phyloP scores from a whole-genome alignment of 2,329 filamentous ascomycete genomes.

The Stagonosporopsis rhizophila region DNA sequence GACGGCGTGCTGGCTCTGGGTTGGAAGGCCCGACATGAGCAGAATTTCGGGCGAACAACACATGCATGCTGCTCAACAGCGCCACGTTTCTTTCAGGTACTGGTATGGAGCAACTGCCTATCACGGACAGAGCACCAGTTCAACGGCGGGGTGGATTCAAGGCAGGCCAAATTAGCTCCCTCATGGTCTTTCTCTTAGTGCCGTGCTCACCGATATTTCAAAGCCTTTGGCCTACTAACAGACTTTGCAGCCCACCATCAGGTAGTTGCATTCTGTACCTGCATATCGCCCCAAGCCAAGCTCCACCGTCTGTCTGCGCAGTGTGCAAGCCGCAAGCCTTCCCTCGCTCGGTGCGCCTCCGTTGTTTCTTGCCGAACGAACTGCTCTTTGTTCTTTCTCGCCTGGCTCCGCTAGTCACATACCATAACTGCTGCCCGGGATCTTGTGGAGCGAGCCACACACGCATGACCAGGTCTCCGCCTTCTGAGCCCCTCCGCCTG shows the following conservation, averaged over 20 bases:
- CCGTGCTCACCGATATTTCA: conserved; percentile 23
- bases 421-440: conserved; percentile 35
- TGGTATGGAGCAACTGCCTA: conserved; percentile 27
- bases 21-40: conserved; percentile 7
- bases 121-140: conserved; percentile 22
- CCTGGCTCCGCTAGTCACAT: conserved; percentile 36
- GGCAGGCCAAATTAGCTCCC: conserved; percentile 30
- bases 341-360: conserved; percentile 35
- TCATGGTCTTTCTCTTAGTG: conserved; percentile 21
- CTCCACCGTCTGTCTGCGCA: conserved; percentile 24
- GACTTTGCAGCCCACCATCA: conserved; percentile 25
- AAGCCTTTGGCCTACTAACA: conserved; percentile 18
- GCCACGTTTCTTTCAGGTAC: conserved; percentile 16
- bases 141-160: conserved; percentile 27
- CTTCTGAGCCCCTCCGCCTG: conserved; percentile 33
- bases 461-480: conserved; percentile 43
- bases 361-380: conserved; percentile 32
- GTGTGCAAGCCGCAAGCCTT: conserved; percentile 33
- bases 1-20: conserved; percentile 1
- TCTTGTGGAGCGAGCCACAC: conserved; percentile 39
- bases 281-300: conserved; percentile 35
- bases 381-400: conserved; percentile 33
- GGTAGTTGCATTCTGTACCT: conserved; percentile 31
- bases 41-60: conserved; percentile 14
- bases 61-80: conserved; percentile 18